A percentile compares a stretch with the other conserved stretches of the same genome.
Conservation (phyloP, 257 asterid genomes). For the Handroanthus guayacan region DNA sequence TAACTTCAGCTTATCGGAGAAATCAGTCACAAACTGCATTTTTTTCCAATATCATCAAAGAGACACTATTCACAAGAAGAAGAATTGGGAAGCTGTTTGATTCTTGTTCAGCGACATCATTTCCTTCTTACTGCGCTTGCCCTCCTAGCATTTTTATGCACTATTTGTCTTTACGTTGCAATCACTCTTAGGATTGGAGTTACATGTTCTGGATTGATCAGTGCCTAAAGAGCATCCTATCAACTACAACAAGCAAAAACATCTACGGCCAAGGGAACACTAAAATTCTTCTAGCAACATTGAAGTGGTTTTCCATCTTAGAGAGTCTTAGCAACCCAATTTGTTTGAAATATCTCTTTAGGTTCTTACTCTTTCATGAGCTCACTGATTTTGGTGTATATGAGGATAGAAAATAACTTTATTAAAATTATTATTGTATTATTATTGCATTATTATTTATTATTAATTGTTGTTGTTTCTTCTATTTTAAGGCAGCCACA, state of each 20-base stretch:
- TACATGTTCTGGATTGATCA: conserved; percentile 56
- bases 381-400: conserved; percentile 22
- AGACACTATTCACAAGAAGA: conserved; percentile 45
- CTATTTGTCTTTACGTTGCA: conserved; percentile 77
- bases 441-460: neutral
- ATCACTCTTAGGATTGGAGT: conserved; percentile 58
- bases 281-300: conserved; percentile 55
- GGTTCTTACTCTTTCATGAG: conserved; percentile 12
- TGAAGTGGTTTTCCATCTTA: neutral
- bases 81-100: conserved; percentile 58
- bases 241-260: conserved; percentile 42
- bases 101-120: conserved; percentile 66
- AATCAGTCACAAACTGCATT: conserved; percentile 64
- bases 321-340: neutral
- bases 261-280: conserved; percentile 57
- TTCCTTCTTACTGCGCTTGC: conserved; percentile 66
- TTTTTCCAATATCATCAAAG: conserved; percentile 46
- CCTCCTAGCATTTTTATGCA: conserved; percentile 67
- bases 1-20: conserved; percentile 76
- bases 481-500: neutral
- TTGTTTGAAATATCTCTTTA: neutral
- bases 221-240: conserved; percentile 35
- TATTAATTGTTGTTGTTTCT: neutral
- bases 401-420: neutral
- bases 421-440: neutral